Evolutionary conservation across 805 yeast species (phyloP).

Genomic region (Yarrowia bubula): DNA sequence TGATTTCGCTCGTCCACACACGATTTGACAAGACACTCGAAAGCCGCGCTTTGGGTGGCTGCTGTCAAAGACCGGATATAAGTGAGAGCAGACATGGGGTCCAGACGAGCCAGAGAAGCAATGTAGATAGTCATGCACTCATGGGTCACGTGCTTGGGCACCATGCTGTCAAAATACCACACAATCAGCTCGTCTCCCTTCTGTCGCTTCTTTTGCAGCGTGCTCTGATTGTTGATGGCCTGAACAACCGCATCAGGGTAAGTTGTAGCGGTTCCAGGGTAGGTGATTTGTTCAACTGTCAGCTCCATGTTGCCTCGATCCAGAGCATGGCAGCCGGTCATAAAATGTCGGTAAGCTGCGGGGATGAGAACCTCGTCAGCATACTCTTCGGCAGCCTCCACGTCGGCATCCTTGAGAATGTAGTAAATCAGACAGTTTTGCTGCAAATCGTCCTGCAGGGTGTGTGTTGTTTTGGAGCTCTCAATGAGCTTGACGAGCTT

Average conservation of each 20-base stretch:
- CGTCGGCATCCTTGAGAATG: background rate
- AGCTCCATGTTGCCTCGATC: background rate
- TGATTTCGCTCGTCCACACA: background rate
- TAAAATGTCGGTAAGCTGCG: background rate
- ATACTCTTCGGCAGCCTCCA: slow-evolving; percentile 4
- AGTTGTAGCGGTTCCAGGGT: slow-evolving; percentile 7
- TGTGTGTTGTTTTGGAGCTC: background rate
- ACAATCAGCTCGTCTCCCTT: background rate
- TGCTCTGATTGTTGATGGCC: background rate
- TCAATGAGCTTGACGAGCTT: background rate
- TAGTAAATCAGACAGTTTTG: slow-evolving; percentile 8
- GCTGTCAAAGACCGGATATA: background rate
- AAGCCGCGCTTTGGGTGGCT: background rate
- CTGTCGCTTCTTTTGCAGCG: background rate
- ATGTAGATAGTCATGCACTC: background rate
- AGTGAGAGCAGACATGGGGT: slow-evolving; percentile 5
- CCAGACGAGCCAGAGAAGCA: background rate
- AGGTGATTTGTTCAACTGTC: background rate
- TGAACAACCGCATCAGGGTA: background rate
- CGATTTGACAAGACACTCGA: slow-evolving; percentile 3
- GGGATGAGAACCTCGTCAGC: background rate
- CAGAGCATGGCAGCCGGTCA: slow-evolving; percentile 20
- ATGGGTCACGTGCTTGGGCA: background rate
- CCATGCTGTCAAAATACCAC: background rate
- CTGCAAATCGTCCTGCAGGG: slow-evolving; percentile 11